Evolutionary conservation across 1,284 basidiomycete genomes (phyloP).

Genomic region (Puccinia novopanici): DNA sequence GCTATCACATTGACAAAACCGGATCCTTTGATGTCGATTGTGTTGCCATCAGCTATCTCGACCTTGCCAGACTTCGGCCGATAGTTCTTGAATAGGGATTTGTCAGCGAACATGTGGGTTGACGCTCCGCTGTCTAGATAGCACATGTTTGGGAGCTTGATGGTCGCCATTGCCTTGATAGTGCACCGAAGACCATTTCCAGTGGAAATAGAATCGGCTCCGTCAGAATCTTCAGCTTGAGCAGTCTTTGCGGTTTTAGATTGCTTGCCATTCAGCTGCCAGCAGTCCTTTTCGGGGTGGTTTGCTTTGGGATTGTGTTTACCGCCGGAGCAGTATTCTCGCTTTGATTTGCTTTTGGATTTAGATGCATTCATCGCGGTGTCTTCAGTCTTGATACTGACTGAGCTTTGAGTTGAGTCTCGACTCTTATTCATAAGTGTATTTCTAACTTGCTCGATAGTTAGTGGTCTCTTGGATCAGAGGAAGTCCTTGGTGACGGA

Average conservation of each 20-base stretch:
- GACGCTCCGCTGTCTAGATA: constrained; percentile 20
- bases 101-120: neutral
- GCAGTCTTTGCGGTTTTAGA: neutral
- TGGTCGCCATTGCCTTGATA: neutral
- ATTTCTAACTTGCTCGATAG: neutral
- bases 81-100: constrained; percentile 9
- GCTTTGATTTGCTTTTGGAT: neutral
- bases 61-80: no score
- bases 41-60: no score
- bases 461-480: neutral
- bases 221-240: neutral
- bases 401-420: neutral
- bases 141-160: neutral
- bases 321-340: neutral
- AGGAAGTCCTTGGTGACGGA: neutral
- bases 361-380: neutral
- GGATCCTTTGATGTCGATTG: no score
- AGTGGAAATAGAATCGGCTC: no score
- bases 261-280: no score
- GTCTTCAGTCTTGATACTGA: neutral
- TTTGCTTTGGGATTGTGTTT: constrained; percentile 7
- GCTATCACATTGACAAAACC: no score
- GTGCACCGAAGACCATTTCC: no score
- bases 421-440: neutral
- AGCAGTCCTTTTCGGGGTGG: neutral